Evolutionary conservation across 768 basidiomycete genomes (phyloP).

Genomic region (Boletus bicolor): DNA sequence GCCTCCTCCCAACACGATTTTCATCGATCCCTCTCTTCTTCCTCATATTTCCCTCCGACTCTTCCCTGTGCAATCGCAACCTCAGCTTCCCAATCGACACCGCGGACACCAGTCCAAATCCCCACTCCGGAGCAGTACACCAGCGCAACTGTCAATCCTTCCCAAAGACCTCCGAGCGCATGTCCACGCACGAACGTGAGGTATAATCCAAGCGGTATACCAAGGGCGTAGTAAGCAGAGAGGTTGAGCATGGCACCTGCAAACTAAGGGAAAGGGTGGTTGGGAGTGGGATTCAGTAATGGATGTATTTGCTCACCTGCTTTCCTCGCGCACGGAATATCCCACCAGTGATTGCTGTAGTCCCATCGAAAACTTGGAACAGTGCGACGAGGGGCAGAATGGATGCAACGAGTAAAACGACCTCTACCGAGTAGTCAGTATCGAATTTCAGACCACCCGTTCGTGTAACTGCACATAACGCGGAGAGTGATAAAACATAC

Average conservation of each 20-base stretch:
- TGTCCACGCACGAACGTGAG: constrained; percentile 61
- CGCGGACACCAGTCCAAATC: constrained; percentile 45
- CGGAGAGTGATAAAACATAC: constrained; percentile 29
- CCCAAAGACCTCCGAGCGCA: constrained; percentile 77
- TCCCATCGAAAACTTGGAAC: constrained; percentile 85
- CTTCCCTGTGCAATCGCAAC: constrained; percentile 15
- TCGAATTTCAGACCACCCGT: neutral
- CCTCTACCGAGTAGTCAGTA: constrained; percentile 35
- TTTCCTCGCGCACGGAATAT: constrained; percentile 82
- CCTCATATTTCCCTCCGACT: constrained; percentile 40
- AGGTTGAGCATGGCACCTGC: constrained; percentile 62
- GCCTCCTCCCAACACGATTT: neutral
- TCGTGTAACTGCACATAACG: neutral
- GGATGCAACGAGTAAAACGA: constrained; percentile 45
- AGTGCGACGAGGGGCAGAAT: constrained; percentile 75
- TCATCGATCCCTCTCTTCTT: constrained; percentile 15
- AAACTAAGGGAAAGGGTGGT: constrained; percentile 37
- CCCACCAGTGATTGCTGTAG: constrained; percentile 63
- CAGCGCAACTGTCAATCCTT: constrained; percentile 71
- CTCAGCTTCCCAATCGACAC: constrained; percentile 72
- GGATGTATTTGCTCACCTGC: constrained; percentile 40
- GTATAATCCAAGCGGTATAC: constrained; percentile 79
- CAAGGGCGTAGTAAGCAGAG: constrained; percentile 77
- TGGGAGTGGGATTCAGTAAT: neutral
- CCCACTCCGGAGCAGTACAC: constrained; percentile 59